These are phyloP conservation scores for Hypoxylon sp. DNA, from an alignment of 2,329 filamentous ascomycete genomes.

Conservation along the genomic window DNA sequence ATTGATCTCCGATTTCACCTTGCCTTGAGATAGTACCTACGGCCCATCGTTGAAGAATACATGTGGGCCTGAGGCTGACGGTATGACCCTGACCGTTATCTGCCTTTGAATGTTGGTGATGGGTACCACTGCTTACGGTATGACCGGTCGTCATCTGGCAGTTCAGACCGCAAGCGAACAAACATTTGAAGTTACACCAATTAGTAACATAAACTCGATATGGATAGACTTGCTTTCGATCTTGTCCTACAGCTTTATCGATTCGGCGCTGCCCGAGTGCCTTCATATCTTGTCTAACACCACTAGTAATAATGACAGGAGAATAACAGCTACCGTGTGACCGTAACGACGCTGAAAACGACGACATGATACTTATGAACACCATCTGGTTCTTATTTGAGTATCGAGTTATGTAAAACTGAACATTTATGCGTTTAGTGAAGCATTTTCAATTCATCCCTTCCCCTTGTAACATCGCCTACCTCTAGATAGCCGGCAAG, in stretches of 20 bases:
- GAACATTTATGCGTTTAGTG: conserved; percentile 10
- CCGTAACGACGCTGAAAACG: too few relatives aligned
- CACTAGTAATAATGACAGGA: too few relatives aligned
- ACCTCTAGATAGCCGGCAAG: not conserved
- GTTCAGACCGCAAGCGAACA: conserved; percentile 6
- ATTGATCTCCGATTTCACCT: conserved; percentile 29
- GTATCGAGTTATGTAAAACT: not conserved
- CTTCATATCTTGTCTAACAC: not conserved
- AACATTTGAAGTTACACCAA: conserved; percentile 2
- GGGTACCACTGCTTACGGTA: conserved; percentile 3
- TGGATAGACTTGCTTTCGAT: not conserved
- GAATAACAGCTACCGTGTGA: too few relatives aligned
- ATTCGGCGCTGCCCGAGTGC: not conserved
- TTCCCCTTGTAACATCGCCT: not conserved
- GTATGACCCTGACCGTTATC: conserved; percentile 1
- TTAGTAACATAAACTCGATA: conserved; percentile 1
- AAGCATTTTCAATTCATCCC: conserved; percentile 6
- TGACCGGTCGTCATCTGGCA: conserved; percentile 11
- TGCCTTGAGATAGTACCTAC: conserved; percentile 6
- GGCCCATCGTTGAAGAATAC: conserved; percentile 6
- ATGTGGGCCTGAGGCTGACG: conserved; percentile 13
- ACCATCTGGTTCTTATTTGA: conserved; percentile 6
- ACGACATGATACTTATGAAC: not conserved
- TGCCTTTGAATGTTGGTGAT: conserved; percentile 3
- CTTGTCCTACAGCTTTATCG: not conserved